Conservation (phyloP, 2,329 filamentous ascomycete species). For the Botrytis squamosa region DNA sequence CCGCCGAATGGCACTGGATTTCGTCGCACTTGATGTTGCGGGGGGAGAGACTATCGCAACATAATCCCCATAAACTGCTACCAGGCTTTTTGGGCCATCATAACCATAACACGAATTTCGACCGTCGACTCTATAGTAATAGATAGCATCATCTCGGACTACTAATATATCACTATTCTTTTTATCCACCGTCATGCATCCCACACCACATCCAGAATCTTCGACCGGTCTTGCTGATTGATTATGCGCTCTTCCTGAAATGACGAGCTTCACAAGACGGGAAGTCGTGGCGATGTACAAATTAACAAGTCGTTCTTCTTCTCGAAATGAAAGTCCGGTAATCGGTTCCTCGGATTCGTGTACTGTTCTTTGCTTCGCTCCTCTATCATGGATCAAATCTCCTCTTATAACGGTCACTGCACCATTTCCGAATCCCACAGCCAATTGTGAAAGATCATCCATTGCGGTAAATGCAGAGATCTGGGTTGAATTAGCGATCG, state of each 20-base stretch:
- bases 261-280: slow-evolving; percentile 79
- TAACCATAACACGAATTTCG: slow-evolving; percentile 87
- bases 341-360: slow-evolving; percentile 97
- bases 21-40: slow-evolving; percentile 47
- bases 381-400: slow-evolving; percentile 91
- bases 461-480: slow-evolving; percentile 87
- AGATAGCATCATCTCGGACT: slow-evolving; percentile 92
- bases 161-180: slow-evolving; percentile 82
- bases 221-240: slow-evolving; percentile 86
- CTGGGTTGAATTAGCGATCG: slow-evolving; percentile 40
- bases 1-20: slow-evolving; percentile 57
- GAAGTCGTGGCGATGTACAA: slow-evolving; percentile 91
- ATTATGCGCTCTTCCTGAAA: slow-evolving; percentile 85
- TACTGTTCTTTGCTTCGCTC: slow-evolving; percentile 89
- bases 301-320: slow-evolving; percentile 62
- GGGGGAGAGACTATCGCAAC: slow-evolving; percentile 82
- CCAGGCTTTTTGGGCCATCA: slow-evolving; percentile 82
- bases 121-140: slow-evolving; percentile 84
- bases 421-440: slow-evolving; percentile 93
- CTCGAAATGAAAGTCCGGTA: slow-evolving; percentile 79
- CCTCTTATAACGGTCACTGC: slow-evolving; percentile 90
- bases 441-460: slow-evolving; percentile 86
- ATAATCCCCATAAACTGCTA: slow-evolving; percentile 80
- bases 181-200: slow-evolving; percentile 87
- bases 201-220: slow-evolving; percentile 85